Conservation (phyloP, 148 eudicot genomes). For the Vaccinium myrtillus region DNA sequence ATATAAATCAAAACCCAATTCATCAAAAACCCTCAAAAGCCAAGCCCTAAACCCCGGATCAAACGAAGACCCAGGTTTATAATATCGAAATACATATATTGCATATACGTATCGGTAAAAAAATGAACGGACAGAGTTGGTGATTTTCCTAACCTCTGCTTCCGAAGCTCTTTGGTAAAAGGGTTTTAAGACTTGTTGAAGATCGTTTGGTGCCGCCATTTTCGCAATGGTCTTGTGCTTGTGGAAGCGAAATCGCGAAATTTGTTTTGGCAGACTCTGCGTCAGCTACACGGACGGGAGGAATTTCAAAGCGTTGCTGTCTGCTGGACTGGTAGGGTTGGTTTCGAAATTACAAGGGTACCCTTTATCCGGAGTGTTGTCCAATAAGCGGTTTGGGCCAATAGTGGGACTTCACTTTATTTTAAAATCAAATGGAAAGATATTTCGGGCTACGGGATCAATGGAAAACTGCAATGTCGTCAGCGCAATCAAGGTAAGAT, state of each 20-base stretch:
- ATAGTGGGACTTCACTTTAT: no score
- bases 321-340: neutral
- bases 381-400: no score
- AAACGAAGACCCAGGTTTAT: neutral
- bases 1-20: neutral
- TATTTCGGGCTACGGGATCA: no score
- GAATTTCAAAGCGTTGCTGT: neutral
- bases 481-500: no score
- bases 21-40: neutral
- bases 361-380: neutral
- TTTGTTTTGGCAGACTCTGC: neutral
- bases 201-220: slow-evolving; percentile 34
- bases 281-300: neutral
- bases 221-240: neutral
- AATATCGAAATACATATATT: neutral
- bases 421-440: no score
- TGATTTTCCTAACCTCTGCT: slow-evolving; percentile 52
- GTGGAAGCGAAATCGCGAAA: neutral
- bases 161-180: slow-evolving; percentile 68
- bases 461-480: no score
- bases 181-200: slow-evolving; percentile 55
- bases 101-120: no score
- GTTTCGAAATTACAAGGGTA: neutral
- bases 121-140: neutral
- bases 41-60: neutral